Conservation (phyloP, 2,329 filamentous ascomycete species). For the Sarocladium strictum region DNA sequence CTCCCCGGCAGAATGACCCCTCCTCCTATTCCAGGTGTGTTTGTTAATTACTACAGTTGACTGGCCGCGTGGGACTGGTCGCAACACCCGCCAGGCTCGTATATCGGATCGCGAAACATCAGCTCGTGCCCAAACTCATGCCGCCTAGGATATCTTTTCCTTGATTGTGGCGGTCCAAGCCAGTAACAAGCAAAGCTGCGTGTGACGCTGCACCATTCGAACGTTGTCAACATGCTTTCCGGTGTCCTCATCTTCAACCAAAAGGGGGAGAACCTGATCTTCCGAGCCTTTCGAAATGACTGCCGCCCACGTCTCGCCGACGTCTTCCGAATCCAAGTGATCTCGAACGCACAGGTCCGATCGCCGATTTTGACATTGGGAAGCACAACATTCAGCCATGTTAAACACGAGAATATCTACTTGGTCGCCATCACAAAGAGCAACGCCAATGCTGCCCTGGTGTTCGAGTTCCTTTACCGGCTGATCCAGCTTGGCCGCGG, state of each 20-base stretch:
- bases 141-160: too few species aligned
- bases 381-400: slow-evolving; percentile 98
- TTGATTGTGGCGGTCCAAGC: too few species aligned
- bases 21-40: background rate
- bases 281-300: slow-evolving; percentile 97
- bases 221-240: slow-evolving; percentile 79
- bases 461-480: slow-evolving; percentile 96
- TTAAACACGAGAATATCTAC: slow-evolving; percentile 99
- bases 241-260: slow-evolving; percentile 98
- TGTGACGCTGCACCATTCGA: too few species aligned
- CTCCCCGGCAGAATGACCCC: slow-evolving; percentile 6
- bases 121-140: too few species aligned
- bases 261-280: slow-evolving; percentile 99
- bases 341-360: slow-evolving; percentile 94
- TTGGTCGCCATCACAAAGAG: slow-evolving; percentile 96
- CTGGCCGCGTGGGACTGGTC: background rate
- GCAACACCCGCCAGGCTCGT: background rate
- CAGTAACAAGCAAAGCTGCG: too few species aligned
- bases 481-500: slow-evolving; percentile 84
- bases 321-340: slow-evolving; percentile 99
- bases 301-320: slow-evolving; percentile 95
- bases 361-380: slow-evolving; percentile 96
- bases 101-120: too few species aligned
- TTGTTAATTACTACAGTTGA: background rate
- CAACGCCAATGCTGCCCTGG: slow-evolving; percentile 95